Conservation (phyloP, 2,329 filamentous ascomycete genomes). For the Microsporum canis region DNA sequence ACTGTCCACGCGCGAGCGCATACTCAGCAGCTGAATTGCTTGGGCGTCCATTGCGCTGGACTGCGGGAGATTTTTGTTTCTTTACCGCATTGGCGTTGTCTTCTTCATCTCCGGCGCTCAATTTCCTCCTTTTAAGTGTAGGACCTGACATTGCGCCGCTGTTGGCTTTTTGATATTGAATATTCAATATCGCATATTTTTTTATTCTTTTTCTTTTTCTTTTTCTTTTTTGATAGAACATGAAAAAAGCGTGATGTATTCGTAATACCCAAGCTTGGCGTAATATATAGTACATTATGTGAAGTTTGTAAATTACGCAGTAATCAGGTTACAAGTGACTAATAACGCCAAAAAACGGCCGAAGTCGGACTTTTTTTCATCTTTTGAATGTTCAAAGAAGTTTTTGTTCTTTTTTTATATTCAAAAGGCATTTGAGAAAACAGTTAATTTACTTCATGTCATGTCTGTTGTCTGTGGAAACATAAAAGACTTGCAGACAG, state of each 20-base stretch:
- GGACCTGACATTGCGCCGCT: conserved; percentile 23
- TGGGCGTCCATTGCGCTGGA: conserved; percentile 12
- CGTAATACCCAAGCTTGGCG: neutral
- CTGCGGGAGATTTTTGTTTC: conserved; percentile 8
- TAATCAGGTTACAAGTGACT: neutral
- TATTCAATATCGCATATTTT: neutral
- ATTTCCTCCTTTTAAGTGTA: conserved; percentile 38
- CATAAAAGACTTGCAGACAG: neutral
- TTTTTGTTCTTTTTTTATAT: neutral
- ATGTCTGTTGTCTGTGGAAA: neutral
- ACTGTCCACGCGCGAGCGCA: conserved; percentile 40
- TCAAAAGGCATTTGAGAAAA: neutral
- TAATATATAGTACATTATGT: neutral
- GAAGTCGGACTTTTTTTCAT: neutral
- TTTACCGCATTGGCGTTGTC: conserved; percentile 15
- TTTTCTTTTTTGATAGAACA: neutral
- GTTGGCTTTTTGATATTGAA: neutral
- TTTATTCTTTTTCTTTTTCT: neutral
- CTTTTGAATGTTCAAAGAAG: neutral
- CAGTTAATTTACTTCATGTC: neutral
- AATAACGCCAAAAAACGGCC: neutral
- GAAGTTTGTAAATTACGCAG: neutral
- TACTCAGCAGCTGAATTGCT: conserved; percentile 24
- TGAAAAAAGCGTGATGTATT: neutral
- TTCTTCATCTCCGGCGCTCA: conserved; percentile 28